phyloP scores from a whole-genome alignment of 441 rosid species.

The Macaranga tanarius region DNA sequence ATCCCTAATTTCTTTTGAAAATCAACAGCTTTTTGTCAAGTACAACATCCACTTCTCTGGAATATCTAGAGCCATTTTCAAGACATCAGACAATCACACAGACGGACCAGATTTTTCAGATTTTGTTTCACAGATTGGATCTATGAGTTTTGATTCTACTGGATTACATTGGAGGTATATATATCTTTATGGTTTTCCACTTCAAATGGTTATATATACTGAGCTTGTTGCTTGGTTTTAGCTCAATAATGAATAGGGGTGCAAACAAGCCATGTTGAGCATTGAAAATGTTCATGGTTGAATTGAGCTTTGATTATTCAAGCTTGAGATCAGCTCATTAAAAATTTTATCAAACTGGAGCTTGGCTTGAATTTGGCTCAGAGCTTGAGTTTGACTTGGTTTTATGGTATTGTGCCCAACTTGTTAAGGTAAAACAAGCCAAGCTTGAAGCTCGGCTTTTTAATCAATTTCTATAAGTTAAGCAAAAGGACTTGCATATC shows the following conservation, averaged over 20 bases:
- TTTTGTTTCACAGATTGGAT: constrained; percentile 83
- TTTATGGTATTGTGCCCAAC: too few species aligned
- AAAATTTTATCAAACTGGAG: too few species aligned
- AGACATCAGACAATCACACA: constrained; percentile 51
- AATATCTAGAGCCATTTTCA: constrained; percentile 78
- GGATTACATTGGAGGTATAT: constrained; percentile 97
- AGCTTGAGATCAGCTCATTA: too few species aligned
- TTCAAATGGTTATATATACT: constrained; percentile 17
- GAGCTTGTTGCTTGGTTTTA: constrained; percentile 11
- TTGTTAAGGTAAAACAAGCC: too few species aligned
- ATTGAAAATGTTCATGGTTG: too few species aligned
- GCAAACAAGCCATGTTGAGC: too few species aligned
- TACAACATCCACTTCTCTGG: constrained; percentile 96
- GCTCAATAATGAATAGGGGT: constrained; percentile 9
- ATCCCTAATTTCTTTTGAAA: constrained; percentile 29
- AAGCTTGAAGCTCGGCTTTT: too few species aligned
- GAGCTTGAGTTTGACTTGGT: too few species aligned
- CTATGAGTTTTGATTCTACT: constrained; percentile 90
- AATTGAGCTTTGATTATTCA: too few species aligned
- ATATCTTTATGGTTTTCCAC: constrained; percentile 13
- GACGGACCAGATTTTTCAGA: constrained; percentile 74
- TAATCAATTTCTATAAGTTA: too few species aligned
- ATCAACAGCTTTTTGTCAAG: constrained; percentile 93
- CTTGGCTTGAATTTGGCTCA: too few species aligned
- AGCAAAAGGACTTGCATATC: too few species aligned